Conservation (phyloP, 495 filamentous ascomycete genomes). For the Penicillium daleae region DNA sequence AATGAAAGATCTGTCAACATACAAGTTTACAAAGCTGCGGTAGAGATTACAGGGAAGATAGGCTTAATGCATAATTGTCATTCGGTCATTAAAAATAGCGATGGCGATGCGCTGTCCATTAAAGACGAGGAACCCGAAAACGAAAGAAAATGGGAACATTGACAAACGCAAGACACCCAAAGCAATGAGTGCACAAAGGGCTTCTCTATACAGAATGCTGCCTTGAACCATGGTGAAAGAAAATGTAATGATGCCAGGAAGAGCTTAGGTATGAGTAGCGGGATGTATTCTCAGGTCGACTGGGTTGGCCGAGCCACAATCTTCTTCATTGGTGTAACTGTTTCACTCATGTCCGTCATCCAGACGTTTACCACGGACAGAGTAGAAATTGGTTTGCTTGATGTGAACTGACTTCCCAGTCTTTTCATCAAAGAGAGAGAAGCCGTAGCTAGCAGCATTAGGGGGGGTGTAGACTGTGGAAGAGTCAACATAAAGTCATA, state of each 20-base stretch:
- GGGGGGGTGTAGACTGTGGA: conserved; percentile 82
- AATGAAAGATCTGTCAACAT: not conserved
- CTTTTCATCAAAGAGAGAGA: conserved; percentile 68
- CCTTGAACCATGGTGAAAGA: not conserved
- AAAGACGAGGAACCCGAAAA: not conserved
- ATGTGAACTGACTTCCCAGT: conserved; percentile 76
- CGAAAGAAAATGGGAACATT: not conserved
- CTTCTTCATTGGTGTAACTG: not conserved
- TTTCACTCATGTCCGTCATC: conserved; percentile 14
- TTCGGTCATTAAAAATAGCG: conserved; percentile 2
- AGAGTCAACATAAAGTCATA: not conserved
- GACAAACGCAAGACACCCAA: not conserved
- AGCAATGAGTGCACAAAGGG: not conserved
- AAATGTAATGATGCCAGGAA: not conserved
- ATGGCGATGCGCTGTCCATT: not conserved
- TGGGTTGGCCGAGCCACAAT: too few species aligned
- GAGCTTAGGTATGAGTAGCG: not conserved
- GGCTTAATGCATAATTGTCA: not conserved
- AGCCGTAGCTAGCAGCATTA: conserved; percentile 76
- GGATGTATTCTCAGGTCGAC: not conserved
- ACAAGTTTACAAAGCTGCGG: not conserved
- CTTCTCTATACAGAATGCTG: not conserved
- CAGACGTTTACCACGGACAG: conserved; percentile 38
- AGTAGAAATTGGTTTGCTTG: conserved; percentile 65
- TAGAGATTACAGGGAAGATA: not conserved